Percentiles rank a stretch among this genome's conserved stretches.
These are phyloP conservation scores for Rhododendron williamsianum DNA, from an alignment of 148 eudicot species.

Conservation along the genomic window DNA sequence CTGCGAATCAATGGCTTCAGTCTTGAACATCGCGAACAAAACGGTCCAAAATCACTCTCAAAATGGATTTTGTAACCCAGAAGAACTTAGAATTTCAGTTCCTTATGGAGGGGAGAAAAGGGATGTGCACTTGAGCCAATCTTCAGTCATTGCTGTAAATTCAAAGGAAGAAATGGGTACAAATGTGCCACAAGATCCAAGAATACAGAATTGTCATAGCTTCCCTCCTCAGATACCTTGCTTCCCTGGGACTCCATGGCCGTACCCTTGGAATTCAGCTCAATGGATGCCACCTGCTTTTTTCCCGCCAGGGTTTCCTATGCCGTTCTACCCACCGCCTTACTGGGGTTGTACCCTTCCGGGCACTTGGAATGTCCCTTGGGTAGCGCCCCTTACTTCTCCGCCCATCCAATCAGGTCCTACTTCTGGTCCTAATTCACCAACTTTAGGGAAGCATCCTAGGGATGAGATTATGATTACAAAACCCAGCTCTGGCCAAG, in stretches of 20 bases:
- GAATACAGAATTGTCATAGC: conserved; percentile 17
- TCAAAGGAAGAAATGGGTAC: conserved; percentile 18
- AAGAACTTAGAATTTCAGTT: conserved; percentile 19
- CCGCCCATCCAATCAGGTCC: conserved; percentile 16
- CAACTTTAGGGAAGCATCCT: conserved; percentile 57
- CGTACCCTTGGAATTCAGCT: conserved; percentile 39
- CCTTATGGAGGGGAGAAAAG: conserved; percentile 17
- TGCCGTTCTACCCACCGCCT: conserved; percentile 44
- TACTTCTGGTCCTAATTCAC: conserved; percentile 43
- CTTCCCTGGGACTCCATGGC: conserved; percentile 45
- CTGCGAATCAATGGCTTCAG: conserved; percentile 54
- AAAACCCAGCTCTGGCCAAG: conserved; percentile 13
- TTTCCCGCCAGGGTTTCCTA: conserved; percentile 36
- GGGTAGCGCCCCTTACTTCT: conserved; percentile 27
- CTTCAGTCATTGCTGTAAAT: conserved; percentile 19
- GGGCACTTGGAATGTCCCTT: conserved; percentile 44
- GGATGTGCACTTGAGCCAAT: conserved; percentile 28
- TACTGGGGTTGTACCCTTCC: conserved; percentile 48
- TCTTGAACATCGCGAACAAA: conserved; percentile 37
- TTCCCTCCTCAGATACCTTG: conserved; percentile 33
- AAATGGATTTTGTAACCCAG: conserved; percentile 26
- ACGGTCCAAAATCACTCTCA: conserved; percentile 16
- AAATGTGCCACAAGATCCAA: conserved; percentile 15
- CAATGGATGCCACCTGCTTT: conserved; percentile 32
- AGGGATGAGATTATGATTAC: conserved; percentile 38